phyloP scores from a whole-genome alignment of 2,329 filamentous ascomycete species.

The Calonectria pauciramosa region DNA sequence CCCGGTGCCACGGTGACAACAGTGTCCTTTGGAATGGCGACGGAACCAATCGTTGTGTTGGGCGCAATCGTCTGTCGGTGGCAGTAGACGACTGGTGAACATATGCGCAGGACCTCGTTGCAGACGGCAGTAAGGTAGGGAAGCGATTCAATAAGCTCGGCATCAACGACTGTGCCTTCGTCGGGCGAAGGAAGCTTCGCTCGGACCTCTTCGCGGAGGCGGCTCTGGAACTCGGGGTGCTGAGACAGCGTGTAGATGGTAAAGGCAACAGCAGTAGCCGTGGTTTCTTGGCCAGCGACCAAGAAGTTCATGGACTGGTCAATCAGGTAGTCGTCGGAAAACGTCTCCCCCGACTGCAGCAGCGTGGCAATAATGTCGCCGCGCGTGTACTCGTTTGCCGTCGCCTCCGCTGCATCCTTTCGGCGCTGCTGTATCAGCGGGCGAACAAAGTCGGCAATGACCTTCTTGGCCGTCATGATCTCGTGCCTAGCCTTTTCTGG shows the following conservation, averaged over 20 bases:
- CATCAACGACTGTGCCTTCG: background rate
- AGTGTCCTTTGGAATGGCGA: slow-evolving; percentile 7
- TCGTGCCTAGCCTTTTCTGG: slow-evolving; percentile 26
- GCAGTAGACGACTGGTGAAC: slow-evolving; percentile 21
- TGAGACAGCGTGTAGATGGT: slow-evolving; percentile 13
- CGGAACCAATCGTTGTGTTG: slow-evolving; percentile 12
- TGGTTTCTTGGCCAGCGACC: slow-evolving; percentile 22
- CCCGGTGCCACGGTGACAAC: slow-evolving; percentile 18
- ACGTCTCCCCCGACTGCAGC: slow-evolving; percentile 26
- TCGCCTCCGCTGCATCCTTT: background rate
- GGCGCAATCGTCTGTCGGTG: slow-evolving; percentile 14
- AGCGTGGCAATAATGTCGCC: slow-evolving; percentile 30
- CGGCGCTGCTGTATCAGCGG: slow-evolving; percentile 30
- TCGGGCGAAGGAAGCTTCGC: slow-evolving; percentile 15
- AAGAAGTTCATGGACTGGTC: slow-evolving; percentile 23
- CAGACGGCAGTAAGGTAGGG: slow-evolving; percentile 20
- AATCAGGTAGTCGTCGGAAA: slow-evolving; percentile 30
- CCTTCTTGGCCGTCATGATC: slow-evolving; percentile 26
- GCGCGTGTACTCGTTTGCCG: slow-evolving; percentile 18
- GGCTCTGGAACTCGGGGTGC: slow-evolving; percentile 14
- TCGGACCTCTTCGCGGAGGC: slow-evolving; percentile 19
- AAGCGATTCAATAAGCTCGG: slow-evolving; percentile 24
- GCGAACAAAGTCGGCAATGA: slow-evolving; percentile 29
- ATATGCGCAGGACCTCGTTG: slow-evolving; percentile 21
- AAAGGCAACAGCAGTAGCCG: slow-evolving; percentile 18